phyloP scores from a whole-genome alignment of 495 filamentous ascomycete genomes.

The Aspergillus ostianus region DNA sequence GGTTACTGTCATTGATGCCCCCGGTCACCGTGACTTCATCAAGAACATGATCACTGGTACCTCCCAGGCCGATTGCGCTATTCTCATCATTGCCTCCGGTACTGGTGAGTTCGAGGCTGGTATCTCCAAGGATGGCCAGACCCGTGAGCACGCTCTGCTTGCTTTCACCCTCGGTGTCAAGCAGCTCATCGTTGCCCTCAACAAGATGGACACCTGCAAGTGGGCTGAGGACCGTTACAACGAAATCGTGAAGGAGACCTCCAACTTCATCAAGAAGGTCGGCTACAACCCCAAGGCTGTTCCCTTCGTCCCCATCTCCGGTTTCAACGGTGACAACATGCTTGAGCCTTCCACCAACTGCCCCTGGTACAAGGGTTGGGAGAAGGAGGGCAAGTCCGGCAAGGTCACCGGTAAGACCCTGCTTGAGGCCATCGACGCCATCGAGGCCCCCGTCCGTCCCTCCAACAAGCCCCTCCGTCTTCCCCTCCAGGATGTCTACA shows the following conservation, averaged over 20 bases:
- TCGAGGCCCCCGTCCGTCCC: slow-evolving; percentile 84
- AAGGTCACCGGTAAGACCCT: slow-evolving; percentile 95
- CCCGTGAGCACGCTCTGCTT: slow-evolving; percentile 99
- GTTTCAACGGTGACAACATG: slow-evolving; percentile 99
- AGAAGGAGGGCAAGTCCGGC: slow-evolving; percentile 96
- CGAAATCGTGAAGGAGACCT: slow-evolving; percentile 99
- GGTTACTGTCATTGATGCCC: slow-evolving; percentile 99
- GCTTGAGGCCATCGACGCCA: slow-evolving; percentile 96
- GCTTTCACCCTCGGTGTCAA: slow-evolving; percentile 99
- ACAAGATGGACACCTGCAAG: slow-evolving; percentile 99
- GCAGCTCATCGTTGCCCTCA: slow-evolving; percentile 99
- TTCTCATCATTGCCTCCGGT: slow-evolving; percentile 99
- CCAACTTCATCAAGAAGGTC: slow-evolving; percentile 99
- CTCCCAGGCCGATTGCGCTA: slow-evolving; percentile 98
- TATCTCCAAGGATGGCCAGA: slow-evolving; percentile 99
- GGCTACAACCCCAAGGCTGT: slow-evolving; percentile 99
- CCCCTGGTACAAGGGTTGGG: slow-evolving; percentile 99
- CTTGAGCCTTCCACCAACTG: slow-evolving; percentile 87
- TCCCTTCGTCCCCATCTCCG: slow-evolving; percentile 99
- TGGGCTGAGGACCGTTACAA: slow-evolving; percentile 96
- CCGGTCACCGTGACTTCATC: slow-evolving; percentile 99
- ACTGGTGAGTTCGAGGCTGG: slow-evolving; percentile 99
- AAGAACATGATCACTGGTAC: slow-evolving; percentile 99
- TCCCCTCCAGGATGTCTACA: slow-evolving; percentile 99
- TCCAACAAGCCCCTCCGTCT: slow-evolving; percentile 95